A percentile compares a stretch with the other conserved stretches of the same genome.
These are phyloP conservation scores for Pestalotiopsis sp. DNA, from an alignment of 2,329 filamentous ascomycete species.

Conservation along the genomic window DNA sequence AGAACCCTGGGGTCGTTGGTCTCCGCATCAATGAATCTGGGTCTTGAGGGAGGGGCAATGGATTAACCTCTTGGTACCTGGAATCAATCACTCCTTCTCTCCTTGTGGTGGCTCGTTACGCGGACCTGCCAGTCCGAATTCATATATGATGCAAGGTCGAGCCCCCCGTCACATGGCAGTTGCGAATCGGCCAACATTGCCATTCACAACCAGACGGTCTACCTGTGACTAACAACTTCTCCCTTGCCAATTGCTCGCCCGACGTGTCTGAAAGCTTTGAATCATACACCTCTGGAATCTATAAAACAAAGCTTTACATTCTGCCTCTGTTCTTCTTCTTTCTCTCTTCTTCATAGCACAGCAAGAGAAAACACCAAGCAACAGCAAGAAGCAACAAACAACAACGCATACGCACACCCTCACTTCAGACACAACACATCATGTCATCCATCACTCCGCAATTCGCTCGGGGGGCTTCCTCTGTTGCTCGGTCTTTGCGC, in stretches of 20 bases:
- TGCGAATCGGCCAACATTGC: no score
- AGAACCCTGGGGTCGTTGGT: background rate
- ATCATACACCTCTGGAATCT: background rate
- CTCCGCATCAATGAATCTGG: background rate
- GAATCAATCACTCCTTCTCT: background rate
- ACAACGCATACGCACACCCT: background rate
- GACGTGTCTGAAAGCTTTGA: background rate
- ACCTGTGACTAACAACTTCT: background rate
- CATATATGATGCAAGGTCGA: constrained; percentile 5
- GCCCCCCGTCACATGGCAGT: background rate
- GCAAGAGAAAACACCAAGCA: background rate
- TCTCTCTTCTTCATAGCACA: background rate
- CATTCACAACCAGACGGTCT: no score
- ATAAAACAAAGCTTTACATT: background rate
- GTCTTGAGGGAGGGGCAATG: constrained; percentile 3
- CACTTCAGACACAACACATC: background rate
- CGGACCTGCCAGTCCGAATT: background rate
- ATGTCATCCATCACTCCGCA: background rate
- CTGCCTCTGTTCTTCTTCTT: background rate
- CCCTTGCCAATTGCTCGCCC: background rate
- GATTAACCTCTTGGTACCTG: constrained; percentile 2
- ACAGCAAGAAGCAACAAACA: background rate
- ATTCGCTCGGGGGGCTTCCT: background rate
- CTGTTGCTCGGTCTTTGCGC: background rate
- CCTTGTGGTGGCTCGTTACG: background rate